Conservation (phyloP, 495 filamentous ascomycete species). For the Chaetomium fimeti region DNA sequence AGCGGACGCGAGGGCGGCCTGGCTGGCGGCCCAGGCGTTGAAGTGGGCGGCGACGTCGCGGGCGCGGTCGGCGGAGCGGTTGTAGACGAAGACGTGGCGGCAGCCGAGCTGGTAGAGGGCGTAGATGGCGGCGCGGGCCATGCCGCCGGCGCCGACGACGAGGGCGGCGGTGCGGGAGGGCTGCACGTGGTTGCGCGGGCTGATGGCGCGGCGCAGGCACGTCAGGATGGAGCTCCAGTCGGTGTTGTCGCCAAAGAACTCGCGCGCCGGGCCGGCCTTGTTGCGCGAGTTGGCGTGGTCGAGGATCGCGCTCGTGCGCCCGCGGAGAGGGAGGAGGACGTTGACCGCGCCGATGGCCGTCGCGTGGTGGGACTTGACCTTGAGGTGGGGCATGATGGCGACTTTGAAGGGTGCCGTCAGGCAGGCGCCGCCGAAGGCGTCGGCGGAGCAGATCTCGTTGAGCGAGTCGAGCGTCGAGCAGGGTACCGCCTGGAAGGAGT, state of each 20-base stretch:
- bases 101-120: constrained; percentile 76
- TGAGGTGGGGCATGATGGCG: constrained; percentile 63
- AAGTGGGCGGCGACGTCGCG: constrained; percentile 70
- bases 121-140: constrained; percentile 77
- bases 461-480: constrained; percentile 63
- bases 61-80: constrained; percentile 63
- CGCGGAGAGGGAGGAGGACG: constrained; percentile 72
- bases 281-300: constrained; percentile 66
- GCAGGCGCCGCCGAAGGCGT: constrained; percentile 69
- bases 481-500: constrained; percentile 65
- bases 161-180: constrained; percentile 64
- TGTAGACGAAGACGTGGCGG: constrained; percentile 75
- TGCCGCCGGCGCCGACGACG: constrained; percentile 77
- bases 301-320: constrained; percentile 57
- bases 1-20: constrained; percentile 37
- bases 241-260: constrained; percentile 80
- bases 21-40: constrained; percentile 46
- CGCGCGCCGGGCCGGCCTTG: constrained; percentile 60
- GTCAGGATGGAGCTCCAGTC: constrained; percentile 73
- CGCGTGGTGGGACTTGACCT: constrained; percentile 70
- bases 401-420: constrained; percentile 76
- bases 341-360: constrained; percentile 80
- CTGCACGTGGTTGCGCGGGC: constrained; percentile 74
- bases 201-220: constrained; percentile 71
- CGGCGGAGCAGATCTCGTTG: constrained; percentile 59